These are phyloP conservation scores for Ophiosphaerella korrae DNA, from an alignment of 2,329 filamentous ascomycete genomes.

Conservation along the genomic window DNA sequence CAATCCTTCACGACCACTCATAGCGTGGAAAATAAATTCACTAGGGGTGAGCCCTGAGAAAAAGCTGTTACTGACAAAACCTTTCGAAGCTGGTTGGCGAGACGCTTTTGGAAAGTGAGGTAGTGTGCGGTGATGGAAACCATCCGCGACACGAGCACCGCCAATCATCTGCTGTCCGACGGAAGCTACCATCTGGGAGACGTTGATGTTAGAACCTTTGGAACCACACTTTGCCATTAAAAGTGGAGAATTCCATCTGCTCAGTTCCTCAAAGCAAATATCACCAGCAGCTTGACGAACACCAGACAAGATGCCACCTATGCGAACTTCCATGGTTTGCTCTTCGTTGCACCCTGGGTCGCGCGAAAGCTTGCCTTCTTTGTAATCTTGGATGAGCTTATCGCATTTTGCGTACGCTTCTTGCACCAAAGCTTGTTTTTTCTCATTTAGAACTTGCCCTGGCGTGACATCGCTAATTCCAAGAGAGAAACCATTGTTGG, in stretches of 20 bases:
- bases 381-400: conserved; percentile 79
- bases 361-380: conserved; percentile 80
- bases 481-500: conserved; percentile 93
- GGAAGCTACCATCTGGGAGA: conserved; percentile 97
- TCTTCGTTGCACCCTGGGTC: conserved; percentile 89
- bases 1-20: conserved; percentile 96
- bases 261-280: conserved; percentile 87
- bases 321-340: conserved; percentile 53
- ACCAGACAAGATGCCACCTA: conserved; percentile 89
- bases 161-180: conserved; percentile 98
- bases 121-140: conserved; percentile 92
- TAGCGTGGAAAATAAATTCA: conserved; percentile 97
- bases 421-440: conserved; percentile 77
- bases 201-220: conserved; percentile 97
- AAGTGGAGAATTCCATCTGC: conserved; percentile 87
- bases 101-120: conserved; percentile 96
- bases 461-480: conserved; percentile 95
- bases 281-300: conserved; percentile 91
- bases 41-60: conserved; percentile 88
- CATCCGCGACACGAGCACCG: conserved; percentile 88
- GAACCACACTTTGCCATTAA: conserved; percentile 98
- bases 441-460: conserved; percentile 68
- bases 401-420: conserved; percentile 82
- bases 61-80: conserved; percentile 97
- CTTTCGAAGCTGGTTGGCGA: conserved; percentile 90